Base-by-base conservation (phyloP, 441 rosid species). In the Populus trichocarpa region DNA sequence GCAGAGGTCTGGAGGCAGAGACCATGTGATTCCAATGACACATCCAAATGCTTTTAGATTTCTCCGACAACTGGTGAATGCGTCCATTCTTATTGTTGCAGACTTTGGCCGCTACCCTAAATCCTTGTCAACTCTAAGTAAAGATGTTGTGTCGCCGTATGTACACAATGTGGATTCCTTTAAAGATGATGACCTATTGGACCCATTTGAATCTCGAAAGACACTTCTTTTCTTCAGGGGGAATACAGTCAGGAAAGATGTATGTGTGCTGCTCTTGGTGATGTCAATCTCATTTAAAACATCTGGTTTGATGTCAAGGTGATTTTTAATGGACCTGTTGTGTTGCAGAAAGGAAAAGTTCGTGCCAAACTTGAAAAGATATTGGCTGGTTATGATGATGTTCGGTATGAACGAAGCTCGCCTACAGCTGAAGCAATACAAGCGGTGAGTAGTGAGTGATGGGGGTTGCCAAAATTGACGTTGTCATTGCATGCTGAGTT, bases 41-140 rank as follows among this genome's bases (percentile, higher is more conserved):
- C 99, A 96, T 89, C 99, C 99, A 20, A 96, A 96, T 84, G 99
- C 99, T 69, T 94, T 96, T 82, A 90, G 98, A 84, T 96, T 94
- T 86, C 91, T 89, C 33, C 88, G 98, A 72, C 90, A 89, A 75
- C 86, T 88, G 87, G 86, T 92, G 86, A 96, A 96, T 68, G 96
- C 98, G 33, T 91, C 98, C 23, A 88, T 96, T 75, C 93, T 96
- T 66, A 71, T 96, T 78, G 93, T 96, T 83, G 97, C 85, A 74
- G 99, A 96, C 82, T 96, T 96, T 69, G 98, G 97, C 73, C 96
- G 98, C 32, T 91, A 88, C 74, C 86, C 98, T 4, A 88, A 28
- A 84, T 87, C 82, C 76, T 71, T 92, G 88, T 91, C 99, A 69
- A 88, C 87, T 78, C 83, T 96, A 13, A 89, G 85, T 69, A 96